Conservation (phyloP, 768 basidiomycete genomes). For the Termitomyces sp. region DNA sequence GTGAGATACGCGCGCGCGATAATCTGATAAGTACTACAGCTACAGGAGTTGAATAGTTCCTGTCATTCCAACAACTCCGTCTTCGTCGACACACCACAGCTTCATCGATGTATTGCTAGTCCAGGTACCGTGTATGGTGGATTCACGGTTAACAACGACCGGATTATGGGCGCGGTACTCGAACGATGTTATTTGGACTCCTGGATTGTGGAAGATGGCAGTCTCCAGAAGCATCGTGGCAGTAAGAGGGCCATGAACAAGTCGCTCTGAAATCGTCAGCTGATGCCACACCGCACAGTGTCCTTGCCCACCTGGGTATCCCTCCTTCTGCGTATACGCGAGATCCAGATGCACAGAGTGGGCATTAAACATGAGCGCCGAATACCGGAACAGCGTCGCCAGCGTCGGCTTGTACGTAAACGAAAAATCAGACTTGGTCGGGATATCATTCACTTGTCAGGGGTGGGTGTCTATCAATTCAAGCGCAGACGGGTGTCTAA, state of each 20-base stretch:
- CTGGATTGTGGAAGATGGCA: conserved; percentile 42
- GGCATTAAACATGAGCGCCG: conserved; percentile 81
- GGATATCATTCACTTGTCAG: conserved; percentile 44
- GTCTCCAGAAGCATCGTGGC: conserved; percentile 74
- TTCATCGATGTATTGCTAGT: conserved; percentile 30
- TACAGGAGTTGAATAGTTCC: conserved; percentile 32
- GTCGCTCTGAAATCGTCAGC: conserved; percentile 43
- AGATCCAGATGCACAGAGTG: conserved; percentile 83
- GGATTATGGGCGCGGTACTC: conserved; percentile 70
- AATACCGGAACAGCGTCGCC: conserved; percentile 79
- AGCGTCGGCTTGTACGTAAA: conserved; percentile 63
- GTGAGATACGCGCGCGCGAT: conserved; percentile 1
- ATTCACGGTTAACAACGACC: conserved; percentile 43
- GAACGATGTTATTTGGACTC: conserved; percentile 41
- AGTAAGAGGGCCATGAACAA: conserved; percentile 83
- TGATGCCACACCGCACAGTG: not conserved
- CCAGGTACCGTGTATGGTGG: conserved; percentile 44
- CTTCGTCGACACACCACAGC: conserved; percentile 55
- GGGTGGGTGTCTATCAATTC: not conserved
- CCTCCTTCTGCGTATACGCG: conserved; percentile 65
- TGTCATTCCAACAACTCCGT: conserved; percentile 65
- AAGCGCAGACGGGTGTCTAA: not conserved
- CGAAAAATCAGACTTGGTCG: conserved; percentile 45
- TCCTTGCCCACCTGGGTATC: conserved; percentile 54
- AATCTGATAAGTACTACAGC: not conserved